phyloP scores from a whole-genome alignment of 2,329 filamentous ascomycete genomes.

The Colletotrichum sp. region DNA sequence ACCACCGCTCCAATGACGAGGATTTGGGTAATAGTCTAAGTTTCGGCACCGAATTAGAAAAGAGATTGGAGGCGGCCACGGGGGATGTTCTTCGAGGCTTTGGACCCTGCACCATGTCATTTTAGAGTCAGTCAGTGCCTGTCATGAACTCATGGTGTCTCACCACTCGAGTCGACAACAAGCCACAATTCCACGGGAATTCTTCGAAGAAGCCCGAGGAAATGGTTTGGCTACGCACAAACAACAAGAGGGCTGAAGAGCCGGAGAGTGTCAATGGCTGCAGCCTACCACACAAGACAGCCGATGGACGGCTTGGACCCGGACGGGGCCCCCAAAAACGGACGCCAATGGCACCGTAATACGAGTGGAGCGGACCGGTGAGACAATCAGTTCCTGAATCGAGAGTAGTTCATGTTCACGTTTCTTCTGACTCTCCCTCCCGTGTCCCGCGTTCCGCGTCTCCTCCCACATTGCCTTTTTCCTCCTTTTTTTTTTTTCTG shows the following conservation, averaged over 20 bases:
- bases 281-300: neutral
- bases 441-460: neutral
- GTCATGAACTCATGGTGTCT: neutral
- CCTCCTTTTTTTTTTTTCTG: neutral
- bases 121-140: neutral
- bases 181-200: neutral
- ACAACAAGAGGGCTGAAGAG: neutral
- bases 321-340: neutral
- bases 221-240: neutral
- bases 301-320: neutral
- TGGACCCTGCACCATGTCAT: neutral
- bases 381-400: constrained; percentile 13
- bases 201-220: neutral
- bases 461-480: neutral
- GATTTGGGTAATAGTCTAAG: neutral
- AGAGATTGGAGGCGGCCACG: neutral
- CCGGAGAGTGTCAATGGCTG: neutral
- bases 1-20: neutral
- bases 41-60: neutral
- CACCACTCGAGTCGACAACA: neutral
- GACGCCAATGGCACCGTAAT: neutral
- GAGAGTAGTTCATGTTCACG: neutral
- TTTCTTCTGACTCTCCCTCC: neutral
- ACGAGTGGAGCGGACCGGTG: neutral
- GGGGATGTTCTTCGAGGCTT: neutral